A percentile compares a stretch with the other conserved stretches of the same genome.
Conservation (phyloP, 1,139 yeast species). For the Ashbya aceris region DNA sequence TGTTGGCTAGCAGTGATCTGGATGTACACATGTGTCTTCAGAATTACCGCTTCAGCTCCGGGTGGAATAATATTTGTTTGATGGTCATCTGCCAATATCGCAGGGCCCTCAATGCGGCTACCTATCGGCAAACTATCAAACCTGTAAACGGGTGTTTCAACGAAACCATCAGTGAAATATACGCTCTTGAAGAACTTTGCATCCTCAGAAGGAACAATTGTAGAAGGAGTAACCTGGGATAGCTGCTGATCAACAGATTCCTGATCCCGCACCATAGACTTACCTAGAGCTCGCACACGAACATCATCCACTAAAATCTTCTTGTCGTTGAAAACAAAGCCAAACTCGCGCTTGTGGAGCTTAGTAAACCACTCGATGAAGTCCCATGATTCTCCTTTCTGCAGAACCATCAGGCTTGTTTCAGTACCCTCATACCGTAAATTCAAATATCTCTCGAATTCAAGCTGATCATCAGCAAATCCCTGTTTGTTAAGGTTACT, state of each 20-base stretch:
- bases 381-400: slow-evolving; percentile 28
- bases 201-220: slow-evolving; percentile 20
- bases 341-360: slow-evolving; percentile 59
- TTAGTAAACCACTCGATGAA: slow-evolving; percentile 35
- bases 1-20: slow-evolving; percentile 30
- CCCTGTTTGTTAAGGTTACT: slow-evolving; percentile 40
- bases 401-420: slow-evolving; percentile 63
- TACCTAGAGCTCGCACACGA: slow-evolving; percentile 63
- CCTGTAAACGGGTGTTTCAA: slow-evolving; percentile 42
- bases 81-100: slow-evolving; percentile 74
- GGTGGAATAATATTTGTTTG: slow-evolving; percentile 83
- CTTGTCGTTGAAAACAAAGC: slow-evolving; percentile 50
- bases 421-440: slow-evolving; percentile 84
- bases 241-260: slow-evolving; percentile 34
- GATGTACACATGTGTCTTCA: slow-evolving; percentile 52
- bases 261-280: slow-evolving; percentile 29
- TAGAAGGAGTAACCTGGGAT: slow-evolving; percentile 9
- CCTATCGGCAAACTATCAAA: slow-evolving; percentile 48
- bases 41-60: slow-evolving; percentile 50
- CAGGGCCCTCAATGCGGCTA: slow-evolving; percentile 57
- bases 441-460: slow-evolving; percentile 57
- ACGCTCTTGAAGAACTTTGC: slow-evolving; percentile 32
- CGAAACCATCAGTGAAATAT: slow-evolving; percentile 44
- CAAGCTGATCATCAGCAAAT: slow-evolving; percentile 32
- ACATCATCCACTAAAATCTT: slow-evolving; percentile 72